Evolutionary conservation across 371 early-diverging fungal genomes (phyloP).

Genomic region (Lichtheimia hyalospora): DNA sequence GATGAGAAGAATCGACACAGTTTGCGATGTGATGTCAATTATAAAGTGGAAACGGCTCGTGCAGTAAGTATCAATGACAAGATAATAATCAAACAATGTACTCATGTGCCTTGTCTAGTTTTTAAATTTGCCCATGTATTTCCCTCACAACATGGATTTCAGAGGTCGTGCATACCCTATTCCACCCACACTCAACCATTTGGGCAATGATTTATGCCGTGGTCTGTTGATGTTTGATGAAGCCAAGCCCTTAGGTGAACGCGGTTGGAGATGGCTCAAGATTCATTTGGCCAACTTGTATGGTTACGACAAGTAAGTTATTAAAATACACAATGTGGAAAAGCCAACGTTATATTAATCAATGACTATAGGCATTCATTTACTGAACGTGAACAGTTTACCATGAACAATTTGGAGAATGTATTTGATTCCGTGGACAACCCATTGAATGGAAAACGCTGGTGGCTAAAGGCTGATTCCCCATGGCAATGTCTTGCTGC

Average conservation of each 20-base stretch:
- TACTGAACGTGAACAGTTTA: constrained; percentile 77
- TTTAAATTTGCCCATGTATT: constrained; percentile 86
- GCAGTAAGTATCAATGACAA: constrained; percentile 58
- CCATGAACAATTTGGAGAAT: constrained; percentile 71
- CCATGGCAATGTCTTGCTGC: constrained; percentile 96
- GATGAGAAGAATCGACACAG: constrained; percentile 78
- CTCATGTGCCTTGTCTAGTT: constrained; percentile 49
- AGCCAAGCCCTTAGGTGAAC: constrained; percentile 83
- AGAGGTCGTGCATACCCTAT: constrained; percentile 98
- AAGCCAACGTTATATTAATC: not conserved
- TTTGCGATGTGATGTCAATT: constrained; percentile 89
- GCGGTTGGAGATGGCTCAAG: constrained; percentile 92
- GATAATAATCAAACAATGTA: not conserved
- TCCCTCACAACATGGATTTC: constrained; percentile 98
- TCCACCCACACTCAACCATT: constrained; percentile 93
- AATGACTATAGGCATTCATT: constrained; percentile 62
- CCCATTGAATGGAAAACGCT: constrained; percentile 74
- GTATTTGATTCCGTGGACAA: constrained; percentile 85
- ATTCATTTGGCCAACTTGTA: constrained; percentile 94
- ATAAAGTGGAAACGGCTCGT: constrained; percentile 94
- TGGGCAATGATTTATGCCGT: constrained; percentile 95
- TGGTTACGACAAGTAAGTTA: constrained; percentile 86
- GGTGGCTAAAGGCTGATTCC: constrained; percentile 93
- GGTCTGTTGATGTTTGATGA: constrained; percentile 86
- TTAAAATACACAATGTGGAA: not conserved